Evolutionary conservation across 2,329 filamentous ascomycete species (phyloP), one percentile per base, ranked within the genome.

Genomic region (Teratosphaeria nubilosa): DNA sequence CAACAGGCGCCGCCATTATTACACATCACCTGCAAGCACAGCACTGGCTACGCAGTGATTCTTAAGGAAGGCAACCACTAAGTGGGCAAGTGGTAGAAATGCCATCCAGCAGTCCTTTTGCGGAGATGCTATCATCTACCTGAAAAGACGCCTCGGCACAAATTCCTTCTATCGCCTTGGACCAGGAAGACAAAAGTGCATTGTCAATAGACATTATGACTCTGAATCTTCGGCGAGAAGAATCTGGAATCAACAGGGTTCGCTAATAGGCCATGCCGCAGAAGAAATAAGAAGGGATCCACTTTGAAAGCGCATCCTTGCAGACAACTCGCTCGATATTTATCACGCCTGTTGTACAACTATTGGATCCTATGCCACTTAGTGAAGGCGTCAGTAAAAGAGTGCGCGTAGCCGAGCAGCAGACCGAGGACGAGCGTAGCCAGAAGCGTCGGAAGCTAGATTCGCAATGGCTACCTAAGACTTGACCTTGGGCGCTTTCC

Each of bases 161-260:
- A n/a, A n/a, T n/a, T n/a, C n/a, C n/a, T n/a, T n/a, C n/a, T n/a
- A n/a, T n/a, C n/a, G n/a, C n/a, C n/a, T n/a, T n/a, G n/a, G n/a
- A n/a, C n/a, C n/a, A n/a, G n/a, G n/a, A n/a, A n/a, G n/a, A n/a
- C n/a, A n/a, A n/a, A n/a, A n/a, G 89, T 1, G 77, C 82, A 51
- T 77, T 80, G 0, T 76, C 91, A 0, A 74, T 92, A 1, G 82
- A 80, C 25, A 76, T 80, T 32, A 76, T 86, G 11, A 72, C 80
- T 24, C 75, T 75, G 45, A 62, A 68, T 1, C 73, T 75, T 0
- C 72, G 84, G 14, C 71, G 76, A 13, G 78, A 84, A 34, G 80
- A 82, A 6, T 75, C 90, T 20, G 80, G 77, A 1, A 74, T 91
- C 57, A 79, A 71, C 45, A 77, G 79, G 3, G 71, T 84, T 22